Conservation (phyloP, 345 rosid genomes). For the Reutealis trisperma region DNA sequence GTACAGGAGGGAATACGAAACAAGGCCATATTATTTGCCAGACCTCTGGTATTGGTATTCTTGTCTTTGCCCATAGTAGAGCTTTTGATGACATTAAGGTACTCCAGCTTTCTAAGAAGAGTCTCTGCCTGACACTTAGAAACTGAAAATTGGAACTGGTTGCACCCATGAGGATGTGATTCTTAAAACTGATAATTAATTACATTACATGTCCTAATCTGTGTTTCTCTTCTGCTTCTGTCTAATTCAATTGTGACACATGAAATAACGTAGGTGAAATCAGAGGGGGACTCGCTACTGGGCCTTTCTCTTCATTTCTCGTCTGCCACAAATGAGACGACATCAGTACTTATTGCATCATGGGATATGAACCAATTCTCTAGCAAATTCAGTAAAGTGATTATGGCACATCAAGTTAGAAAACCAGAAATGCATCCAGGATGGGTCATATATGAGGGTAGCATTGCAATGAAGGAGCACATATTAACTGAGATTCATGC, state of each 20-base stretch:
- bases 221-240: not conserved
- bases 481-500: conserved; percentile 55
- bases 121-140: not conserved
- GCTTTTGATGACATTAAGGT: not conserved
- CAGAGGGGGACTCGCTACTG: conserved; percentile 52
- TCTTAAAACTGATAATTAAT: not conserved
- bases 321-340: conserved; percentile 38
- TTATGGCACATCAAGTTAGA: conserved; percentile 33
- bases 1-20: not conserved
- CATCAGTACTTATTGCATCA: conserved; percentile 50
- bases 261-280: conserved; percentile 58
- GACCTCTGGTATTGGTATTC: not conserved
- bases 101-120: not conserved
- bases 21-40: not conserved
- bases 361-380: conserved; percentile 26
- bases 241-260: conserved; percentile 2
- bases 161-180: too few species aligned
- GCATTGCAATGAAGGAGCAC: conserved; percentile 51
- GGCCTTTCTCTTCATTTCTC: conserved; percentile 63
- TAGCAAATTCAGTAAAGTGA: conserved; percentile 39
- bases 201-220: not conserved
- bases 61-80: not conserved
- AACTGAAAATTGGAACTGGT: not conserved
- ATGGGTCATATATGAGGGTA: conserved; percentile 52
- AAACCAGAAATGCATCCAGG: conserved; percentile 31